These are phyloP conservation scores for Penicillium tannophilum DNA, from an alignment of 495 filamentous ascomycete species.

Conservation along the genomic window DNA sequence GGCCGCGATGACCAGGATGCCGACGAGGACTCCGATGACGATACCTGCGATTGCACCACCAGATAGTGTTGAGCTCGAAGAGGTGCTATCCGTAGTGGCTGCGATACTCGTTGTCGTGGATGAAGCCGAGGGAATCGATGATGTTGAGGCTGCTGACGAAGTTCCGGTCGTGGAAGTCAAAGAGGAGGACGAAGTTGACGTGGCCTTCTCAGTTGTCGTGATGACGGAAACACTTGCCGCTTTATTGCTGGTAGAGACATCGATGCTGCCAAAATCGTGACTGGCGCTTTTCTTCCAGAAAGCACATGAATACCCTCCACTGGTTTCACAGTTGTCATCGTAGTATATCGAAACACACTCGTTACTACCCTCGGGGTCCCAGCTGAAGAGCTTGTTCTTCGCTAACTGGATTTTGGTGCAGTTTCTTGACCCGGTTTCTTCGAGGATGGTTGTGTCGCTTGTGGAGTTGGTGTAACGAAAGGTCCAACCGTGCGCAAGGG, in stretches of 20 bases:
- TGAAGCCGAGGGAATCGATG: neutral
- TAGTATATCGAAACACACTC: constrained; percentile 27
- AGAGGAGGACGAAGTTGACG: neutral
- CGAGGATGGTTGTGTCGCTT: constrained; percentile 12
- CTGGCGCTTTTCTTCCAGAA: constrained; percentile 20
- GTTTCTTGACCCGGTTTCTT: constrained; percentile 5
- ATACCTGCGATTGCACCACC: constrained; percentile 22
- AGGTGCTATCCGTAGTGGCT: neutral
- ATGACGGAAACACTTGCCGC: constrained; percentile 1
- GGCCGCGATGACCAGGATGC: constrained; percentile 3
- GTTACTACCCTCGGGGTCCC: constrained; percentile 19
- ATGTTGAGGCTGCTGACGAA: neutral
- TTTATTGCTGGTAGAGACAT: constrained; percentile 10
- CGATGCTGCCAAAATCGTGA: constrained; percentile 7
- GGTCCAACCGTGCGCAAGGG: constrained; percentile 21
- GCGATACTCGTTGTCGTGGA: neutral
- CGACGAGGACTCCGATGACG: constrained; percentile 18
- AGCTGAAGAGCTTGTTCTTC: constrained; percentile 15
- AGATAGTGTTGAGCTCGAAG: neutral
- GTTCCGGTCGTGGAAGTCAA: neutral
- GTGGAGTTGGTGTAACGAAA: constrained; percentile 24
- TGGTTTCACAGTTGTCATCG: constrained; percentile 11
- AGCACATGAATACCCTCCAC: constrained; percentile 13
- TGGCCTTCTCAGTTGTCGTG: neutral
- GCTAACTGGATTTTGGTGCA: constrained; percentile 19